These are phyloP conservation scores for Fusarium solani-melongenae DNA, from an alignment of 2,329 filamentous ascomycete species.

Conservation along the genomic window DNA sequence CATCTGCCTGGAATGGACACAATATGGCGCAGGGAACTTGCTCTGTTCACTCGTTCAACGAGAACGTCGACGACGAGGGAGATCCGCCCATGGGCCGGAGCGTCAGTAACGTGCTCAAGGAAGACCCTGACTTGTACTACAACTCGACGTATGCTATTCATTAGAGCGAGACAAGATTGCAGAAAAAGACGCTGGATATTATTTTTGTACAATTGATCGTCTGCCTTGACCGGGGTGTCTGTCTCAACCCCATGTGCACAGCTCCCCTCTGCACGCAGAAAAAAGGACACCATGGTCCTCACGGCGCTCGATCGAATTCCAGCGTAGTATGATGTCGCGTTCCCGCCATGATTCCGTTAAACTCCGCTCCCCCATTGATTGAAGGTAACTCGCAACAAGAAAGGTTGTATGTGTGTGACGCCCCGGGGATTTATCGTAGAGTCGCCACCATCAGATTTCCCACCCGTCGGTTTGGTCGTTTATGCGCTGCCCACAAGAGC, in stretches of 20 bases:
- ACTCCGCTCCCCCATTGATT: slow-evolving; percentile 44
- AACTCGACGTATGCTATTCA: slow-evolving; percentile 29
- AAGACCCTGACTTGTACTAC: slow-evolving; percentile 45
- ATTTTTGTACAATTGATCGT: slow-evolving; percentile 41
- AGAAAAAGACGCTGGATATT: slow-evolving; percentile 40
- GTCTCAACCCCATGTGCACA: slow-evolving; percentile 12
- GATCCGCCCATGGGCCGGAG: slow-evolving; percentile 66
- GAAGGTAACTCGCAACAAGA: slow-evolving; percentile 40
- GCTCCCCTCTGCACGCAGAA: slow-evolving; percentile 13
- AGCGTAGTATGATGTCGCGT: slow-evolving; percentile 40
- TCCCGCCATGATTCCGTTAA: slow-evolving; percentile 41
- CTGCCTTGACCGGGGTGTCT: slow-evolving; percentile 7
- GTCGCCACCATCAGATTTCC: slow-evolving; percentile 32
- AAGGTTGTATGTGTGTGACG: slow-evolving; percentile 31
- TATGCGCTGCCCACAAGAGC: slow-evolving; percentile 75
- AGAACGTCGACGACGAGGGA: slow-evolving; percentile 72
- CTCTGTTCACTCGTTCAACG: slow-evolving; percentile 82
- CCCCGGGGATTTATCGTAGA: slow-evolving; percentile 26
- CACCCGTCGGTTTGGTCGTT: slow-evolving; percentile 32
- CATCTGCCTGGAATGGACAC: slow-evolving; percentile 85
- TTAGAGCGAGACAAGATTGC: slow-evolving; percentile 19
- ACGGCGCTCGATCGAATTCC: slow-evolving; percentile 31
- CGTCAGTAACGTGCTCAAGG: slow-evolving; percentile 69
- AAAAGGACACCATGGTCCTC: slow-evolving; percentile 22
- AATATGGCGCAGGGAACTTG: slow-evolving; percentile 79